Base-by-base conservation (phyloP, 2,329 filamentous ascomycete genomes). In the Trichoderma asperellum region DNA sequence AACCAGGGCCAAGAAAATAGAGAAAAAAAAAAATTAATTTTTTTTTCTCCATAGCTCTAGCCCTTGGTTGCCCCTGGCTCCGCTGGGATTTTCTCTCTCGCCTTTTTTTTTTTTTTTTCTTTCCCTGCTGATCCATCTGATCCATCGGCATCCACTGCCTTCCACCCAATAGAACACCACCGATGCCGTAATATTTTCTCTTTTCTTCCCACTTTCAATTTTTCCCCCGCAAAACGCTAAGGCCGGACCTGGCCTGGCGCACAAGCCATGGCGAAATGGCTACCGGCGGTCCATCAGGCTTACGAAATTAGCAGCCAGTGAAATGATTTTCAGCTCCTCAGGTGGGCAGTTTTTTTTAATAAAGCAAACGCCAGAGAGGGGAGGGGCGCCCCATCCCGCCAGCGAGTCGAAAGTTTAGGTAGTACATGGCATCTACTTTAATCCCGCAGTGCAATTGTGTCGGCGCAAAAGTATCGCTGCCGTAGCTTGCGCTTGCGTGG, bases 181-280 rank as follows among this genome's bases (percentile, higher is more conserved):
- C 18, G 61, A 66, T 52, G 52, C 47, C 34, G 52, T 32, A 65
- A 32, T 32, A 21, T 18, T 52, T 58, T 34, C 24, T 16, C 16
- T 14, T 10, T 24, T 27, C 47, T 43, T 47, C 11, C 18, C 12
- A 24, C 12, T 27, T 66, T 32, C 21, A 10, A 24, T 12, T 57
- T 34, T 57, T 64, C 61, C 68, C 68, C 68, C 68, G 68, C 68
- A 69, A 69, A 69, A 69, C 61, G 68, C 68, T 65, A 69, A 43
- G 34, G 43, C 62, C 59, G 7, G 14, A 69, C 40, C 37, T 6
- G 58, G 66, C 27, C 43, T 67, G 53, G 63, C 32, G 63, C 18
- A 66, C 55, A 53, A 52, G 11, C 47, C 14, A 24, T 14, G 27
- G 29, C 37, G 55, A 11, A 11, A 35, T 34, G 18, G 18, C 16